phyloP scores from a whole-genome alignment of 1,284 basidiomycete genomes.

The Sporisorium sorghi region DNA sequence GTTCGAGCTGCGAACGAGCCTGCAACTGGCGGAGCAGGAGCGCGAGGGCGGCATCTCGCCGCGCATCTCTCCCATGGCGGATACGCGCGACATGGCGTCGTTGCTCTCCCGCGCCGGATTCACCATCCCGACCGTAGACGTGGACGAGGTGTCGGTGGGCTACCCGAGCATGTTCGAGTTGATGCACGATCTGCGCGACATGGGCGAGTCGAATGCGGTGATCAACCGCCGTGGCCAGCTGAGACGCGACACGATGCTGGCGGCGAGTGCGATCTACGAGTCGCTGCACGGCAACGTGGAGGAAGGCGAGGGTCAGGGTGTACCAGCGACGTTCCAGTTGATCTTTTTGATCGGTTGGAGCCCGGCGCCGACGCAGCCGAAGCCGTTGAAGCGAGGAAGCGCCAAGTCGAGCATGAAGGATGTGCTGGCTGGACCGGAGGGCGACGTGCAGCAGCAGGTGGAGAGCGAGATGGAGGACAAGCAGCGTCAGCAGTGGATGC shows the following conservation, averaged over 20 bases:
- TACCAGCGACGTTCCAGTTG: constrained; percentile 95
- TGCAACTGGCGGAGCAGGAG: constrained; percentile 94
- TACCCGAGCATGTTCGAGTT: constrained; percentile 98
- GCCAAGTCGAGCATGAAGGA: constrained; percentile 85
- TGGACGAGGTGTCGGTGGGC: constrained; percentile 88
- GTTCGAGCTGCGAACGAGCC: constrained; percentile 88
- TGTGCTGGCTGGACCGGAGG: constrained; percentile 43
- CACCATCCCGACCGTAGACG: constrained; percentile 91
- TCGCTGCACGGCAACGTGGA: constrained; percentile 74
- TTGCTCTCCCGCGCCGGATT: constrained; percentile 88
- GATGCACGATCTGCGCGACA: constrained; percentile 88
- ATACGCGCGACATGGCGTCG: constrained; percentile 78
- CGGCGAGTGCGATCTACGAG: constrained; percentile 92
- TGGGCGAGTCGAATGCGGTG: constrained; percentile 96
- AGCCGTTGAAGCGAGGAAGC: constrained; percentile 85
- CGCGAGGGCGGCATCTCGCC: constrained; percentile 95
- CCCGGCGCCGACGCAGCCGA: constrained; percentile 83
- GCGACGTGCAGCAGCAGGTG: constrained; percentile 25
- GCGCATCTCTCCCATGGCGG: constrained; percentile 96
- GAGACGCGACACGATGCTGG: constrained; percentile 86
- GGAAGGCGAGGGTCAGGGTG: constrained; percentile 73
- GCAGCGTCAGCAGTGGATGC: constrained; percentile 34
- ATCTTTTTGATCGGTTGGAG: constrained; percentile 99
- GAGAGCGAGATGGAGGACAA: constrained; percentile 27
- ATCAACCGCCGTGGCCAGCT: constrained; percentile 76